Percentiles rank a stretch among this genome's conserved stretches.
phyloP scores from a whole-genome alignment of 78 protist genomes.

The Polysphondylium violaceum region DNA sequence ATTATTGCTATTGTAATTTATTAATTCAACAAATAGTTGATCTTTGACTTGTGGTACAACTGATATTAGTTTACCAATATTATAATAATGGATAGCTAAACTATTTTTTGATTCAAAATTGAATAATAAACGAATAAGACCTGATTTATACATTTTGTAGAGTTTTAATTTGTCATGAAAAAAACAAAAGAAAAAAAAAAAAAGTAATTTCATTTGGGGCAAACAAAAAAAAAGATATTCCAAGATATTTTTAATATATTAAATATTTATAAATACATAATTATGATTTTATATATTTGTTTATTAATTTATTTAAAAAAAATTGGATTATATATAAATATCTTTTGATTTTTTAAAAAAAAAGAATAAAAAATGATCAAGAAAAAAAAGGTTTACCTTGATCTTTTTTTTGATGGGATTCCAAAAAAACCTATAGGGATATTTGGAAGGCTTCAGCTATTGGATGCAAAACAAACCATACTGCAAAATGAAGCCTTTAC shows the following conservation, averaged over 20 bases:
- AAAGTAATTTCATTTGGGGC: no score
- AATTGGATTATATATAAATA: background rate
- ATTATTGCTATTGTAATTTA: background rate
- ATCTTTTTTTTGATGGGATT: no score
- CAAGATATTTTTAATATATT: no score
- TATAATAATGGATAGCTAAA: conserved; percentile 40
- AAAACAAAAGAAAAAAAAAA: no score
- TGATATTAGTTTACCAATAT: conserved; percentile 28
- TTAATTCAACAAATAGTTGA: conserved; percentile 26
- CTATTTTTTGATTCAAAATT: conserved; percentile 24
- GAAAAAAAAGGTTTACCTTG: no score
- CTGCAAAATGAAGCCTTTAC: background rate
- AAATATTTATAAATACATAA: no score
- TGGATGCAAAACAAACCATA: conserved; percentile 5
- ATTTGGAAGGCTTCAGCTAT: background rate
- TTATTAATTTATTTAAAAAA: background rate
- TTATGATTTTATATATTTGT: no score
- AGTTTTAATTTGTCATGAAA: no score
- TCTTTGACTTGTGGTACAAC: conserved; percentile 24
- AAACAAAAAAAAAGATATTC: no score
- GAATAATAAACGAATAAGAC: conserved; percentile 34
- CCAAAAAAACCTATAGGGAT: background rate
- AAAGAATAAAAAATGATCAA: no score
- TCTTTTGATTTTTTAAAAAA: background rate
- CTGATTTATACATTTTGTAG: conserved; percentile 49